Evolutionary conservation across 2,329 filamentous ascomycete species (phyloP), one percentile per base, ranked within the genome.

Genomic region (Westerdykella sp.): DNA sequence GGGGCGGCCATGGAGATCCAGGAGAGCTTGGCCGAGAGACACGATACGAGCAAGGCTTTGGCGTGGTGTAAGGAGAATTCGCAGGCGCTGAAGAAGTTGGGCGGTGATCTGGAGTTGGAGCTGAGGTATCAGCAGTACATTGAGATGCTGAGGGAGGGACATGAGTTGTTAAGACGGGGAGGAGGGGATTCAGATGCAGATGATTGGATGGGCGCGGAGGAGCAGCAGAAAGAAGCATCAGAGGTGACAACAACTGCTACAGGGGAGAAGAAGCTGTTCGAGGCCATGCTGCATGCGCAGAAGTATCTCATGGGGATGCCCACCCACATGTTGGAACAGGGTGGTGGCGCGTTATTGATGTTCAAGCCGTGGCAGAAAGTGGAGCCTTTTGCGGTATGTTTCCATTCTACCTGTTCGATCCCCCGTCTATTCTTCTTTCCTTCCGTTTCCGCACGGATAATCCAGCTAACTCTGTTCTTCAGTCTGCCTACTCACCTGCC

Each of bases 31-130:
- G 71, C 79, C 35, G 75, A 76, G 32, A 59, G 62, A 13, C 81
- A 83, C 25, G 86, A 81, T 54, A 85, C 91, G 4, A 75, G 76
- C 30, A 86, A 94, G 56, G 90, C 89, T 16, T 68, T 98, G 42
- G 79, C 81, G 11, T 98, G 93, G 93, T 96, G 93, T 65, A 80
- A 76, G 13, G 91, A 97, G 59, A 95, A 96, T 67, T 93, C 94
- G 68, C 90, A 91, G 58, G 85, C 90, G 49, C 71, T 98, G 46
- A 86, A 89, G 61, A 95, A 93, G 74, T 84, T 87, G 68, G 84
- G 87, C 76, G 88, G 84, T 59, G 86, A 85, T 53, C 77, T 98
- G 13, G 93, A 98, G 67, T 95, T 95, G 60, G 87, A 95, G 74
- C 78, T 98, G 35, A 83, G 93, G 11, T 77, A 94, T 57, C 93